phyloP scores from a whole-genome alignment of 768 basidiomycete genomes.

The Lactarius akahatsu region DNA sequence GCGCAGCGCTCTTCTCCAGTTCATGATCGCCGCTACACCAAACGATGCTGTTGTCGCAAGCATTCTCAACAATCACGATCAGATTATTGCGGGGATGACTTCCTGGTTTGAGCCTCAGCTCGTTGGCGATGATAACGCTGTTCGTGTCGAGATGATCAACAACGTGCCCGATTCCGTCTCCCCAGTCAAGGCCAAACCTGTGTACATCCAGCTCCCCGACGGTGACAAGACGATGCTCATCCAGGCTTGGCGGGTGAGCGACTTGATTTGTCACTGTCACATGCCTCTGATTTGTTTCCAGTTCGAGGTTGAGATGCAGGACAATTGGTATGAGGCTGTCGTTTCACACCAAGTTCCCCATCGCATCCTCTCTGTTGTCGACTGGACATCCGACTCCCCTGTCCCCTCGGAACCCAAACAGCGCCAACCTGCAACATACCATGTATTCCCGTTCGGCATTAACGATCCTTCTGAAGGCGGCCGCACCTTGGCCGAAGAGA shows the following conservation, averaged over 20 bases:
- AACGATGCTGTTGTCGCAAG: constrained; percentile 47
- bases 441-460: constrained; percentile 75
- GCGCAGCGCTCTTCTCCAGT: constrained; percentile 64
- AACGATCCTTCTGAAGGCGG: constrained; percentile 82
- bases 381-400: constrained; percentile 89
- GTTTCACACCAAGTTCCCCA: constrained; percentile 75
- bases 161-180: constrained; percentile 75
- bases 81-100: constrained; percentile 51
- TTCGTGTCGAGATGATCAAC: constrained; percentile 45
- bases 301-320: constrained; percentile 90
- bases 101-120: constrained; percentile 44
- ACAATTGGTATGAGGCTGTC: constrained; percentile 95
- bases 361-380: constrained; percentile 83
- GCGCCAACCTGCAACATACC: constrained; percentile 47
- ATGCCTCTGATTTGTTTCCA: constrained; percentile 31
- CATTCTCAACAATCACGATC: constrained; percentile 50
- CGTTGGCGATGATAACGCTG: constrained; percentile 44
- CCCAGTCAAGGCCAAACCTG: constrained; percentile 77
- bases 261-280: neutral
- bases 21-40: constrained; percentile 76
- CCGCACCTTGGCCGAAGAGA: constrained; percentile 58
- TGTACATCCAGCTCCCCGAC: constrained; percentile 78
- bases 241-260: constrained; percentile 76
- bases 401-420: constrained; percentile 38
- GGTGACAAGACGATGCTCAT: constrained; percentile 58